Base-by-base conservation (phyloP, 2,329 filamentous ascomycete genomes). In the Apiospora kogelbergensis region DNA sequence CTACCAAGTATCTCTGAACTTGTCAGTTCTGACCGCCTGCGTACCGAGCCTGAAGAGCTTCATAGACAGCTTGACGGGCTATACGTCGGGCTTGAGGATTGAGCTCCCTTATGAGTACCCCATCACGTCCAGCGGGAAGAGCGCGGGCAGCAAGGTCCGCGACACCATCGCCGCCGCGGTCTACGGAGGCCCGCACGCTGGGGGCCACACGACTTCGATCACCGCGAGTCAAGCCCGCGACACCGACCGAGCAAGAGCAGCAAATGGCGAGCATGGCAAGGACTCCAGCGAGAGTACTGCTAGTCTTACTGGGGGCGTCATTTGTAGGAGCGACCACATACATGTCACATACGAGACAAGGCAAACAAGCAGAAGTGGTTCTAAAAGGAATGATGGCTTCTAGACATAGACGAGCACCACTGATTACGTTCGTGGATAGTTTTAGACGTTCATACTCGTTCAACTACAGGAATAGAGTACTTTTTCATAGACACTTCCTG, bases 21-120 rank as follows among this genome's bases (percentile, higher is more conserved):
- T 73, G 7, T 72, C 72, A 15, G 65, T 73, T 2, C 63, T 73
- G 45, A 73, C 71, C 11, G 72, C 72, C n/a, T 71, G 69, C 53
- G 70, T 71, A 4, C 71, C 72, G 6, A 71, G 71, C 66, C 67
- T 71, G 24, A 73, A 72, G 66, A 53, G 68, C 53, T 57, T 72
- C 22, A 64, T 72, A 42, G 69, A 72, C 65, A 71, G 46, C 46
- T 7, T 53, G 46, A 53, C 46, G 0, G 46, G 46, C 46, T 53
- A 30, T 15, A 53, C 24, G 1, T 53, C 46, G 4, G 46, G 46
- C 13, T 13, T 53, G 24, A 22, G 24, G 11, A 30, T 53, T 13
- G 30, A 30, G 46, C 24, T 53, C 3, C 46, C 46, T 2, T 53
- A 30, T 13, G 46, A 53, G 46, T 53, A 53, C 6, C 46, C 46